Base-by-base conservation (phyloP, 2,329 filamentous ascomycete species). In the Aspergillus carbonarius region DNA sequence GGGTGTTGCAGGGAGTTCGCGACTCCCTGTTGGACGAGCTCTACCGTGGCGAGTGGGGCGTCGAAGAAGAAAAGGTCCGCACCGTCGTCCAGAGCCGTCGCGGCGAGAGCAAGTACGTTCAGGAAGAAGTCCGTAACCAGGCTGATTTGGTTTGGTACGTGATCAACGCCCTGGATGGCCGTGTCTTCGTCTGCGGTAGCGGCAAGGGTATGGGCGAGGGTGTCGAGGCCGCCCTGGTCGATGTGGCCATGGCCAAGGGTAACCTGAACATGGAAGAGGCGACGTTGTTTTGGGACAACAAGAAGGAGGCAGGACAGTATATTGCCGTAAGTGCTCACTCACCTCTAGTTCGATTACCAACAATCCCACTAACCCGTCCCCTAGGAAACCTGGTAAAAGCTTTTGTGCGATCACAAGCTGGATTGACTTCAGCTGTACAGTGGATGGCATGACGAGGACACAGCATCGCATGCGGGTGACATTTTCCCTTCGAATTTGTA, bases 131-230 rank as follows among this genome's bases (percentile, higher is more conserved):
- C 8, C 82, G 85, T 10, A 84, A 91, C 63, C 95, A 98, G 74
- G 91, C 93, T 1, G 95, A 98, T 71, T 84, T 98, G n/a, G 93
- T 98, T 15, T 99, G 95, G 95, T 96, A 92, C 74, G 92, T 98
- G 63, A 90, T 96, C 81, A 98, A 98, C 74, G 88, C 92, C 2
- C 82, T 98, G n/a, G 95, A 99, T 70, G 95, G 95, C 1, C 88
- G 95, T 54, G 88, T 98, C 54, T 99, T 99, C 73, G 95, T 99
- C 59, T 99, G 95, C 74, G 95, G 95, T 51, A 96, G 90, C 76
- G 92, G 88, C 70, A 92, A 91, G 79, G 95, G 95, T 57, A 99
- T 99, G 95, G 95, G 95, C 60, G 95, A 98, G 76, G 95, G 95
- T 46, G 95, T 99, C 3, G 90, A 98, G 73, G 83, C 87, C 48